These are phyloP conservation scores for Acacia concinna DNA, from an alignment of 331 rosid species.

Conservation along the genomic window DNA sequence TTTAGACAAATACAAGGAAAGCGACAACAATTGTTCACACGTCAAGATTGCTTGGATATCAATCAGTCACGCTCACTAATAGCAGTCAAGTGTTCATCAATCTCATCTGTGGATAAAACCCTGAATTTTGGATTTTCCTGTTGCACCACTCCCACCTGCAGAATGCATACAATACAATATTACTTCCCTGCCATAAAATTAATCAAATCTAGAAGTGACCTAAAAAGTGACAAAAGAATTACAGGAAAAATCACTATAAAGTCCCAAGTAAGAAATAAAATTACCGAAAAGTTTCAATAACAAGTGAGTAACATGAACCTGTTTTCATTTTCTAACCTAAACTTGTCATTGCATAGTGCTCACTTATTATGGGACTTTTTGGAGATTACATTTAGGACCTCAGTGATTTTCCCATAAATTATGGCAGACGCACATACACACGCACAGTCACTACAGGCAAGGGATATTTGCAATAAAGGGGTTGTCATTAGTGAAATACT, in stretches of 20 bases:
- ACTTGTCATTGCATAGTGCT: too few relatives aligned
- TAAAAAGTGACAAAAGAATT: background rate
- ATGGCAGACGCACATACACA: too few relatives aligned
- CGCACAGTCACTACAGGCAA: background rate
- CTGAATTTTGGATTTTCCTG: constrained; percentile 74
- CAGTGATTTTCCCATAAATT: too few relatives aligned
- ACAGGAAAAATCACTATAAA: background rate
- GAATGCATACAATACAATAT: constrained; percentile 9
- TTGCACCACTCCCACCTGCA: constrained; percentile 92
- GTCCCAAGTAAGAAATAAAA: too few relatives aligned
- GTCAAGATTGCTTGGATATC: constrained; percentile 29
- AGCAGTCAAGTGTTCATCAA: constrained; percentile 98
- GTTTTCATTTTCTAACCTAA: too few relatives aligned
- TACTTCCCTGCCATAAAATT: background rate
- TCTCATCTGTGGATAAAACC: constrained; percentile 82
- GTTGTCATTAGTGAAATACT: too few relatives aligned
- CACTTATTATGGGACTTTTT: too few relatives aligned
- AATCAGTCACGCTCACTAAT: constrained; percentile 96
- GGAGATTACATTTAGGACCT: too few relatives aligned
- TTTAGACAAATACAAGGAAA: constrained; percentile 9
- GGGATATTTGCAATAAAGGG: background rate
- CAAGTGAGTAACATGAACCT: too few relatives aligned
- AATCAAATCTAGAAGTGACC: background rate
- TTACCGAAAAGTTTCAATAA: too few relatives aligned
- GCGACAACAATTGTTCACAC: constrained; percentile 14